phyloP scores from a whole-genome alignment of 768 basidiomycete species.

The Termitomyces sp. region DNA sequence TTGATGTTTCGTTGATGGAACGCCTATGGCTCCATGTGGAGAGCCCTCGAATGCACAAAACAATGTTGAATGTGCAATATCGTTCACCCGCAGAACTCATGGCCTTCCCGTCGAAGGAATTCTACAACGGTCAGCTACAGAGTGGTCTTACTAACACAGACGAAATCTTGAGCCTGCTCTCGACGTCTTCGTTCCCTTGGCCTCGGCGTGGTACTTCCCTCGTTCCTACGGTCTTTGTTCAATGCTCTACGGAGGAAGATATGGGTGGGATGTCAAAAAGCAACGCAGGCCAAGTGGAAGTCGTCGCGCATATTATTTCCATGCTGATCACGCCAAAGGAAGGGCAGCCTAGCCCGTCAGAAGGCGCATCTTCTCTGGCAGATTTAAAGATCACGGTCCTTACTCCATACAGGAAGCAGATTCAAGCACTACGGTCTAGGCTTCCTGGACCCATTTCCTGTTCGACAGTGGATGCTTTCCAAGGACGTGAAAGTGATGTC shows the following conservation, averaged over 20 bases:
- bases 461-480: constrained; percentile 60
- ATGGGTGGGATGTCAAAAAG: constrained; percentile 55
- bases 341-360: constrained; percentile 10
- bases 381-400: constrained; percentile 41
- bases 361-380: constrained; percentile 7
- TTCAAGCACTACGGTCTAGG: constrained; percentile 36
- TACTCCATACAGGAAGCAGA: constrained; percentile 59
- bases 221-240: constrained; percentile 53
- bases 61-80: constrained; percentile 69
- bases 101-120: constrained; percentile 55
- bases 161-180: constrained; percentile 31
- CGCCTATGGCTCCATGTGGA: constrained; percentile 42
- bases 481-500: constrained; percentile 64
- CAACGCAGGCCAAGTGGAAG: constrained; percentile 51
- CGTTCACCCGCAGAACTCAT: constrained; percentile 56
- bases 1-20: constrained; percentile 59
- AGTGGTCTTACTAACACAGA: constrained; percentile 37
- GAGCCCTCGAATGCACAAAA: constrained; percentile 36
- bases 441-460: constrained; percentile 31
- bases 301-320: constrained; percentile 42
- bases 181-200: constrained; percentile 51
- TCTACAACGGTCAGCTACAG: constrained; percentile 50
- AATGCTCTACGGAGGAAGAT: constrained; percentile 54
- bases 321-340: constrained; percentile 29
- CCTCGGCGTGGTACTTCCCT: constrained; percentile 30